Evolutionary conservation across 371 early-diverging fungal species (phyloP), one percentile per base, ranked within the genome.

Genomic region (Blastocladiella emersonii): DNA sequence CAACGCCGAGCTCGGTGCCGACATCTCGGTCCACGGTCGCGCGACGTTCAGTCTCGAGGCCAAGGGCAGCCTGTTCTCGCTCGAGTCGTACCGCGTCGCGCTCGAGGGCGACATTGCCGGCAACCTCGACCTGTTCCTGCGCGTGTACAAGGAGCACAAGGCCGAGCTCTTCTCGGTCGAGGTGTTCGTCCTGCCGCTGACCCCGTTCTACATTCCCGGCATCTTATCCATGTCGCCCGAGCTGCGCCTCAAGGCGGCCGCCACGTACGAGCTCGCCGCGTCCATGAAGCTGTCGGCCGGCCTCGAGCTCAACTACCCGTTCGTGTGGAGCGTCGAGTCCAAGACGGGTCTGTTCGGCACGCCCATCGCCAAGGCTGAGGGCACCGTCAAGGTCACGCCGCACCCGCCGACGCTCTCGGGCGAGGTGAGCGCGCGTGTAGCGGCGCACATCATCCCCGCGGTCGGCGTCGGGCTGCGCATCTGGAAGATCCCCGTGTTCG

Each of bases 391-490:
- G 32, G 41, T 60, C 25, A 35, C 25, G 19, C 25, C 56, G n/a
- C 64, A 61, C 53, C 34, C 43, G 27, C 37, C 43, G 23, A 41
- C n/a, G 39, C 7, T 30, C 25, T 27, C 64, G 21, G 35, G 36
- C 17, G 61, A 64, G 17, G 44, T 64, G 25, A 41, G 35, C 34
- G 60, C 51, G 1, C 23, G 32, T 10, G 64, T 45, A 23, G 27
- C 44, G 3, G 64, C 44, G 37, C 64, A 64, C 36, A 37, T 64
- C 34, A 64, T 64, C 35, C 64, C 64, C 3, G 44, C 35, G 15
- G 36, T 63, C 25, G 34, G 39, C 23, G 34, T 63, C 27, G 53
- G 34, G 21, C 19, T 64, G 12, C 21, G 39, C 39, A 23, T 64
- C 1, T 60, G 48, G 34, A 41, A 59, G 30, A 37, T 61, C 19